Conservation (phyloP, 441 rosid genomes). For the Pelargonium australe region DNA sequence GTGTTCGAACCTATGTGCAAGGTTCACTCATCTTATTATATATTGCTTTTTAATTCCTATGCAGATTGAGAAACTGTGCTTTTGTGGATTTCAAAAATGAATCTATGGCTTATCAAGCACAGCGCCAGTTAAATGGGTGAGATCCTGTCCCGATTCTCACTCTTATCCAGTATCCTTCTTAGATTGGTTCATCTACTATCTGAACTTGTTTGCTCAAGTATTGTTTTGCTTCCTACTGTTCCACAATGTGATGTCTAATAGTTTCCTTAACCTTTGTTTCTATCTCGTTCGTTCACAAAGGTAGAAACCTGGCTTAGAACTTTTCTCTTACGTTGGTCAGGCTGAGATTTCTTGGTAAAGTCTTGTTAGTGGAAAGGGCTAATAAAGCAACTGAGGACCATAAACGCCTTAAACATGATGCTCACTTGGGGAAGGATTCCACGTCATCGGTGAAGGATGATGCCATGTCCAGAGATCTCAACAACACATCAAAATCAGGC, state of each 20-base stretch:
- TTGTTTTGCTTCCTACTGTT: not conserved
- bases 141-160: not conserved
- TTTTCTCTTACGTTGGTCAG: conserved; percentile 36
- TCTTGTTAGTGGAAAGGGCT: conserved; percentile 73
- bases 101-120: conserved; percentile 72
- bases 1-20: no score
- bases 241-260: not conserved
- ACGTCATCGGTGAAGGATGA: conserved; percentile 31
- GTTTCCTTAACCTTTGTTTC: not conserved
- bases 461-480: conserved; percentile 23
- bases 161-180: not conserved
- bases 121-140: conserved; percentile 76
- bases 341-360: conserved; percentile 90
- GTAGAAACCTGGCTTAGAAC: no score
- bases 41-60: no score
- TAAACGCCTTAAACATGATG: no score
- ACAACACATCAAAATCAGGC: conserved; percentile 32
- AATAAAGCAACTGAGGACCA: conserved; percentile 40
- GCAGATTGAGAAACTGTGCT: conserved; percentile 73
- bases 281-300: not conserved
- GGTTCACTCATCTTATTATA: no score
- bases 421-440: conserved; percentile 35
- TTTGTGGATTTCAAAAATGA: conserved; percentile 81
- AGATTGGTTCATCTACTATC: conserved; percentile 8
- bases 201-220: conserved; percentile 11